phyloP scores from a whole-genome alignment of 2,329 filamentous ascomycete species.

The Biscogniauxia marginata region DNA sequence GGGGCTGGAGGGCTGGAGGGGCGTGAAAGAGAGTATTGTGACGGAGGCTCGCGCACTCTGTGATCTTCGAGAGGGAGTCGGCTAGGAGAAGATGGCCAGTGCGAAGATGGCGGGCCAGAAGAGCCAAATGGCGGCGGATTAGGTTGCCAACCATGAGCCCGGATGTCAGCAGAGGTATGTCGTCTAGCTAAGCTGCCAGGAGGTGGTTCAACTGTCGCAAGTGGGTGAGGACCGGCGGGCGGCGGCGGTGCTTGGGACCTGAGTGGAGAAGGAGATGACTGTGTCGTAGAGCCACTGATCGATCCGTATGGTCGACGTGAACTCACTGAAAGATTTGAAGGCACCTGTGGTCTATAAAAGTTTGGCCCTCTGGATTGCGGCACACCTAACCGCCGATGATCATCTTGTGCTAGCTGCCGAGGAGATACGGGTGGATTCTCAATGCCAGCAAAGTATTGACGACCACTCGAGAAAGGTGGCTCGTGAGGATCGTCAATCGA shows the following conservation, averaged over 20 bases:
- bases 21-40: constrained; percentile 55
- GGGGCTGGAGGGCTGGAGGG: constrained; percentile 54
- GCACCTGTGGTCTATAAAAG: constrained; percentile 74
- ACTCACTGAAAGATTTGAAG: constrained; percentile 76
- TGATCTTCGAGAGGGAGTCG: constrained; percentile 51
- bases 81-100: constrained; percentile 56
- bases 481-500: constrained; percentile 67
- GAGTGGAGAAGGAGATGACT: constrained; percentile 72
- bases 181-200: constrained; percentile 73
- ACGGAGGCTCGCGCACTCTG: constrained; percentile 55
- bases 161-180: constrained; percentile 94
- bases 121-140: constrained; percentile 63
- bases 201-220: constrained; percentile 60
- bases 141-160: constrained; percentile 76
- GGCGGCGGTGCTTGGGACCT: constrained; percentile 65
- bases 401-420: constrained; percentile 81
- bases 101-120: constrained; percentile 53
- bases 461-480: constrained; percentile 60
- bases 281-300: constrained; percentile 65
- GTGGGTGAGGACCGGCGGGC: constrained; percentile 59
- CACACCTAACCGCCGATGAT: constrained; percentile 70
- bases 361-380: constrained; percentile 55
- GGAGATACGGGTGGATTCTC: constrained; percentile 84
- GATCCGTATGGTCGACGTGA: constrained; percentile 82
- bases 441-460: constrained; percentile 63